Base-by-base conservation (phyloP, 1,284 basidiomycete species). In the Trametes pubescens region DNA sequence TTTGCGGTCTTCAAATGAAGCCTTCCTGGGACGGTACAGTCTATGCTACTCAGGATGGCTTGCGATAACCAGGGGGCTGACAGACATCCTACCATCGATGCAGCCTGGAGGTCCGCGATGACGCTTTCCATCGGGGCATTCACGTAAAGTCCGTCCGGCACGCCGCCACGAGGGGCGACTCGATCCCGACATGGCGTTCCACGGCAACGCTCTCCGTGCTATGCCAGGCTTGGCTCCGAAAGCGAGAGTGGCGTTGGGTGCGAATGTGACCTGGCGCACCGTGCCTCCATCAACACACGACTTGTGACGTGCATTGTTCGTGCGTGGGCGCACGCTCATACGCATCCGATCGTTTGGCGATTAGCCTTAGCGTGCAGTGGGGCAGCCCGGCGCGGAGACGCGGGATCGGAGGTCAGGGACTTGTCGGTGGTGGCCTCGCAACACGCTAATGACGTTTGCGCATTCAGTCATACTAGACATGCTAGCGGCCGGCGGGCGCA, bases 41-140 rank as follows among this genome's bases (percentile, higher is more conserved):
- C 46, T 57, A 57, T 57, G 46, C 56, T 48, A 34, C 34, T 57
- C 13, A 34, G 46, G 46, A 57, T 57, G 56, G 46, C 35, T 21
- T 26, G 14, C 56, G 46, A 57, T 49, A 49, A 57, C 32, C 46
- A 48, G 26, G 46, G 14, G 22, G 44, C 44, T 4, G 43, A 14
- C 43, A 24, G 29, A 29, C 34, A 44, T 26, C 21, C 22, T 21
- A 24, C 29, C 32, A 57, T 57, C 46, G 56, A 57, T 57, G 18
- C 37, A 57, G 21, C 11, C n/a, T 38, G 22, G 13, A 57, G 29
- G 14, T 11, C 35, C 26, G 24, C 22, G 34, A 48, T 49, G 55
- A 57, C 56, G 46, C 56, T 26, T 22, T 48, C 21, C 55, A 44
- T 24, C 35, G 24, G 21, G 32, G 6, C 46, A 32, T 48, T 38